Evolutionary conservation across 306 rosid species (phyloP).

Genomic region (Elaeagnus macrophylla): DNA sequence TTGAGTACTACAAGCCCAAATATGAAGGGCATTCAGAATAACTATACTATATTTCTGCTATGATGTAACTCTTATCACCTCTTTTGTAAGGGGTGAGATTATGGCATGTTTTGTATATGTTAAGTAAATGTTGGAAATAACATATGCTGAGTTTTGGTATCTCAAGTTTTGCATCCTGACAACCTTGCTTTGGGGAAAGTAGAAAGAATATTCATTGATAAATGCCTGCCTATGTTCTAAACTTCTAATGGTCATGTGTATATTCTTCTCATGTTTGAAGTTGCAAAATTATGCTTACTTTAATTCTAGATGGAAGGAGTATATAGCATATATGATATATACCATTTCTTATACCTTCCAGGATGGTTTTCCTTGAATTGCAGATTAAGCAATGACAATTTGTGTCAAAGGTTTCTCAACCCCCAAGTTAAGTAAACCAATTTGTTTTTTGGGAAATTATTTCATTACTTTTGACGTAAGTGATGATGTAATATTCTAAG

Average conservation of each 20-base stretch:
- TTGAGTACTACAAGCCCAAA: neutral
- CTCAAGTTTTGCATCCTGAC: neutral
- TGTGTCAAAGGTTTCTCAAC: no score
- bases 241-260: neutral
- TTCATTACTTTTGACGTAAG: no score
- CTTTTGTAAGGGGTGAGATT: neutral
- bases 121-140: neutral
- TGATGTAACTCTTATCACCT: neutral
- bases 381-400: no score
- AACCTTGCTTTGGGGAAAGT: neutral
- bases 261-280: neutral
- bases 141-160: neutral
- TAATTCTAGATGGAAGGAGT: no score
- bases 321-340: no score
- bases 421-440: no score
- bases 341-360: no score
- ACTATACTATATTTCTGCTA: neutral
- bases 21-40: slow-evolving; percentile 8
- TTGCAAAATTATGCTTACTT: neutral
- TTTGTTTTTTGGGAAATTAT: no score
- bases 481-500: no score
- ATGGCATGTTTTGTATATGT: slow-evolving; percentile 12
- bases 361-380: no score
- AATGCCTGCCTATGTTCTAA: no score
- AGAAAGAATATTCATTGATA: neutral